These are phyloP conservation scores for Gynandropsis gynandra DNA, from an alignment of 345 rosid genomes.

Conservation along the genomic window DNA sequence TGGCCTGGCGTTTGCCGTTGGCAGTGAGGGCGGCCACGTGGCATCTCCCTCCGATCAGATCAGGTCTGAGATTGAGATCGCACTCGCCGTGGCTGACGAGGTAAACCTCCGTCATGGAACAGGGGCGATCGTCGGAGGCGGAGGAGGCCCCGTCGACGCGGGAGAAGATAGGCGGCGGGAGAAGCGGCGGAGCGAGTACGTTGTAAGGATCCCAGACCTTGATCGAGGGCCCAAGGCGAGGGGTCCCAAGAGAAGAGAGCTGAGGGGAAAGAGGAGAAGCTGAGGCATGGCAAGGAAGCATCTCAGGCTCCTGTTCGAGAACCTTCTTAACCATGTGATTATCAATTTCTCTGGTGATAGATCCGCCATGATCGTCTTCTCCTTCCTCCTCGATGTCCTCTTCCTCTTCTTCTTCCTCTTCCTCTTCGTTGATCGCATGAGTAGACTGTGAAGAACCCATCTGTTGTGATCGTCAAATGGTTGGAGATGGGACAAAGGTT, in stretches of 20 bases:
- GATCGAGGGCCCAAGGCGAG: slow-evolving; percentile 88
- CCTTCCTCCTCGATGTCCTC: slow-evolving; percentile 31
- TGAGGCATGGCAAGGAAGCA: slow-evolving; percentile 87
- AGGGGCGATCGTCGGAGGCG: slow-evolving; percentile 33
- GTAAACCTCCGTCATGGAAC: slow-evolving; percentile 47
- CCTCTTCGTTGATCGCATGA: slow-evolving; percentile 30
- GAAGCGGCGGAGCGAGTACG: slow-evolving; percentile 68
- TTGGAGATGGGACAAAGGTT: too few species aligned
- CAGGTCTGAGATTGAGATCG: slow-evolving; percentile 67
- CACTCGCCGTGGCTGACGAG: slow-evolving; percentile 82
- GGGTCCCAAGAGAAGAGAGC: slow-evolving; percentile 85
- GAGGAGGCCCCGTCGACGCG: too few species aligned
- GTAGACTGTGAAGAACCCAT: slow-evolving; percentile 62
- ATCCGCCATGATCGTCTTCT: slow-evolving; percentile 25
- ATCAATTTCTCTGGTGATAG: slow-evolving; percentile 28
- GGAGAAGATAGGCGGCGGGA: slow-evolving; percentile 34
- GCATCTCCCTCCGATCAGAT: slow-evolving; percentile 85
- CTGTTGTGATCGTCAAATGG: too few species aligned
- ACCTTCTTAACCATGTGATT: slow-evolving; percentile 66
- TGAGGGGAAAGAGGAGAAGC: slow-evolving; percentile 96
- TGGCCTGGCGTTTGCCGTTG: slow-evolving; percentile 87
- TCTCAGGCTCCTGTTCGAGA: slow-evolving; percentile 87
- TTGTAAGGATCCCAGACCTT: slow-evolving; percentile 99
- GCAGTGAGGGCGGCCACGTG: slow-evolving; percentile 56
- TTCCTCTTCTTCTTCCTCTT: slow-evolving; percentile 34